A percentile compares a stretch with the other conserved stretches of the same genome.
Evolutionary conservation across 169 alveolate genomes (phyloP).

Genomic region (Plasmodium gonderi): DNA sequence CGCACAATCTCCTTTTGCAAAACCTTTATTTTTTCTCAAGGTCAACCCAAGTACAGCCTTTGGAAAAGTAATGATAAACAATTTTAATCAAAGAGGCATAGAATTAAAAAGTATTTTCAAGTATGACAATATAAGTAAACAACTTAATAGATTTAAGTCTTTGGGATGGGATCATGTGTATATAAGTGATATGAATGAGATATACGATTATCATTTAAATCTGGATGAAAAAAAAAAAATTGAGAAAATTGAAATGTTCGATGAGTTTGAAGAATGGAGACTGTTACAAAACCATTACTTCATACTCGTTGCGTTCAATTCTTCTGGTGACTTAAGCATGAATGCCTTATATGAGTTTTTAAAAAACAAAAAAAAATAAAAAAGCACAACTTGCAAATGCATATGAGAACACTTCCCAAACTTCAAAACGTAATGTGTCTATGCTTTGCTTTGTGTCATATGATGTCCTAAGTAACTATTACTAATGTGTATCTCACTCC

Average conservation of each 20-base stretch:
- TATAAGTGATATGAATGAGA: slow-evolving; percentile 76
- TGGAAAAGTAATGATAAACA: slow-evolving; percentile 64
- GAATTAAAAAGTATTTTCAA: slow-evolving; percentile 56
- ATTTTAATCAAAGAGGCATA: slow-evolving; percentile 63
- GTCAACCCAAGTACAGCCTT: slow-evolving; percentile 75
- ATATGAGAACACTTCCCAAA: neutral
- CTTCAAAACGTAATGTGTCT: neutral
- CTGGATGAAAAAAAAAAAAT: slow-evolving; percentile 69
- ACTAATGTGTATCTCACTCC: neutral
- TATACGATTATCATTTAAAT: slow-evolving; percentile 75
- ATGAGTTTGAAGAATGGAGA: slow-evolving; percentile 84
- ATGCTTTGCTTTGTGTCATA: neutral
- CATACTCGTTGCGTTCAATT: slow-evolving; percentile 64
- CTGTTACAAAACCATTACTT: slow-evolving; percentile 77
- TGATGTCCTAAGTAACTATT: neutral
- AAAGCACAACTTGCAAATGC: neutral
- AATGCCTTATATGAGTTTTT: slow-evolving; percentile 31
- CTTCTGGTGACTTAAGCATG: slow-evolving; percentile 1
- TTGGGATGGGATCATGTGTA: slow-evolving; percentile 77
- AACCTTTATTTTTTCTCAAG: neutral
- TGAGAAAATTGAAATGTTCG: slow-evolving; percentile 81
- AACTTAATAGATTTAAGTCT: slow-evolving; percentile 22
- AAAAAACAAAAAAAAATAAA: neutral
- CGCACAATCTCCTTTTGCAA: too few relatives aligned
- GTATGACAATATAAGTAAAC: slow-evolving; percentile 40